Base-by-base conservation (phyloP, 345 rosid species). In the Brassica juncea region DNA sequence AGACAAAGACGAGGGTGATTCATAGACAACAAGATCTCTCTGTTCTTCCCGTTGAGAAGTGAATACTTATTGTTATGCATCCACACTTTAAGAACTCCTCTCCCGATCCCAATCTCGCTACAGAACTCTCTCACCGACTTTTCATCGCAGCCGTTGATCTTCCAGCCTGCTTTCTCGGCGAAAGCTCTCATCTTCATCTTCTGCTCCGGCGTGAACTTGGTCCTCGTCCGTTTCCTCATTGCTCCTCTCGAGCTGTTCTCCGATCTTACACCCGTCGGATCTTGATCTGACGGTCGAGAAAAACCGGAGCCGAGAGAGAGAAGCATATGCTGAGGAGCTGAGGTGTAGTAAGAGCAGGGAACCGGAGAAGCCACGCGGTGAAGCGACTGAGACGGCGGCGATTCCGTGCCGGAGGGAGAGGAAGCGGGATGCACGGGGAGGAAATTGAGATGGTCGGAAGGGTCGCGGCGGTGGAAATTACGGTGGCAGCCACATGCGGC, bases 401-500 rank as follows among this genome's bases (percentile, higher is more conserved):
- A 79, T 11, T 68, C 78, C 6, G 82, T 66, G 23, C 76, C 76
- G 64, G 80, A 75, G 3, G 83, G 81, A 15, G 83, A 75, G 25
- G 74, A 77, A 57, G 63, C 35, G n/a, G 80, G 82, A 9, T 58
- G 73, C 1, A 68, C 74, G 4, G 54, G 70, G 23, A 81, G 70
- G 55, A 81, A 71, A 7, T 3, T 70, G 68, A 74, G 76, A 19
- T 75, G 49, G 44, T 75, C 74, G 4, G 69, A 59, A 44, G 84
- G 70, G 66, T 85, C 84, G 35, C 97, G 94, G 73, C 92, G 96
- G 89, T 92, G 96, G 86, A 92, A 92, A 70, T 89, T 92, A 70
- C 98, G 96, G 86, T 93, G 98, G 82, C 98, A 93, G 49, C 97
- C 97, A 57, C 98, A 93, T 19, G 97, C 97, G 60, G 90, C 97